Base-by-base conservation (phyloP, 495 filamentous ascomycete genomes). In the Aspergillus funiculosus region DNA sequence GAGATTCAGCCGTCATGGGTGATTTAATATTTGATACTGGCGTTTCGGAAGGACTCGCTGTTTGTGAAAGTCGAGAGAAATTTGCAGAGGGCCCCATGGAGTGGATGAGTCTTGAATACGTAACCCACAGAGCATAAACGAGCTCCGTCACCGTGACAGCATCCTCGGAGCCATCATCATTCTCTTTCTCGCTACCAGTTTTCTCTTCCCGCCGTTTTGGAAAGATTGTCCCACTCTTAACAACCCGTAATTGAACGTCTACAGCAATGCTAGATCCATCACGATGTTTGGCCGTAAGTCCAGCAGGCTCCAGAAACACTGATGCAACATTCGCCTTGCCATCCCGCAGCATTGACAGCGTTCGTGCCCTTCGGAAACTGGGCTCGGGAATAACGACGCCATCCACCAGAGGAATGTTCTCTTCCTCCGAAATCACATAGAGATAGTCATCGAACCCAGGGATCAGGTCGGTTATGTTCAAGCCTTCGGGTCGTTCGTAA, bases 331-430 rank as follows among this genome's bases (percentile, higher is more conserved):
- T 67, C 22, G 81, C 78, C 29, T 82, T 86, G 14, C 83, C 87
- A 53, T 95, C 86, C 37, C 85, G 79, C 35, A 96, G 68, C 4
- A 87, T 82, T 11, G 94, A 76, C 36, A 94, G 75, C 1, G 86
- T 87, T 51, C 87, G 77, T 10, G 92, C 94, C 40, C 90, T 84
- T 27, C 94, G 80, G 63, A 97, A 97, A 48, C 85, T 92, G 60
- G 95, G 87, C 64, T 98, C 92, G 4, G 92, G 94, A 40, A 98
- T 83, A 21, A 98, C 89, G 42, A 97, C 89, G n/a, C 92, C 94
- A 61, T 98, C 94, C 11, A 83, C 76, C 14, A 96, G 73, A 17
- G 75, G 70, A 37, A 95, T 73, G 30, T 86, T 78, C 52, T 97
- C 91, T 56, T 96, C 87, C 43, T 95, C 86, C 3, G 79, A 86